A percentile compares a stretch with the other conserved stretches of the same genome.
These are phyloP conservation scores for Geum urbanum DNA, from an alignment of 306 rosid genomes.

Conservation along the genomic window DNA sequence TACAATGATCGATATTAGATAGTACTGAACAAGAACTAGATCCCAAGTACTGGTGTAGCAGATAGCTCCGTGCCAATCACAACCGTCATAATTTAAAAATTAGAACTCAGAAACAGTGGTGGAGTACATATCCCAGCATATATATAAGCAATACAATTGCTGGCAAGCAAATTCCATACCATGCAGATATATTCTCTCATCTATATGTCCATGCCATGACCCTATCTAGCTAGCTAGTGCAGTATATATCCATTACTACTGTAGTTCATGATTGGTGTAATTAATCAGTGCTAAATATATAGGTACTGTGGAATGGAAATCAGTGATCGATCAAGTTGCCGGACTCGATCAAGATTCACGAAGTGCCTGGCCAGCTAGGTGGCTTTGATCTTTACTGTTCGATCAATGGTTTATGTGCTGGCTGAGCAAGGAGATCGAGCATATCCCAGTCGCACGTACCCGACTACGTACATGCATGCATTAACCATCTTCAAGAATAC, in stretches of 20 bases:
- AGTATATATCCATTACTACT: not conserved
- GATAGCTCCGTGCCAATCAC: slow-evolving; percentile 25
- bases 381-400: too few species aligned
- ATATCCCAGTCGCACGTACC: not conserved
- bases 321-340: too few species aligned
- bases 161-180: too few species aligned
- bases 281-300: not conserved
- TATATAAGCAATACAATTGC: too few species aligned
- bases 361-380: too few species aligned
- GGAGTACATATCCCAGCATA: too few species aligned
- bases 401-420: not conserved
- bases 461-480: not conserved
- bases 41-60: slow-evolving; percentile 9
- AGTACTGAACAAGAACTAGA: slow-evolving; percentile 19
- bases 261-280: not conserved
- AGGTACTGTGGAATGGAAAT: not conserved
- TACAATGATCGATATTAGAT: slow-evolving; percentile 9
- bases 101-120: too few species aligned
- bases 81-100: not conserved
- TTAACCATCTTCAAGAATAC: not conserved
- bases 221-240: not conserved
- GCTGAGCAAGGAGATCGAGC: not conserved
- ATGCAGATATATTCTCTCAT: not conserved
- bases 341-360: too few species aligned
- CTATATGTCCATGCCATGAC: not conserved